Base-by-base conservation (phyloP, 1,284 basidiomycete species). In the Ganoderma boninense region DNA sequence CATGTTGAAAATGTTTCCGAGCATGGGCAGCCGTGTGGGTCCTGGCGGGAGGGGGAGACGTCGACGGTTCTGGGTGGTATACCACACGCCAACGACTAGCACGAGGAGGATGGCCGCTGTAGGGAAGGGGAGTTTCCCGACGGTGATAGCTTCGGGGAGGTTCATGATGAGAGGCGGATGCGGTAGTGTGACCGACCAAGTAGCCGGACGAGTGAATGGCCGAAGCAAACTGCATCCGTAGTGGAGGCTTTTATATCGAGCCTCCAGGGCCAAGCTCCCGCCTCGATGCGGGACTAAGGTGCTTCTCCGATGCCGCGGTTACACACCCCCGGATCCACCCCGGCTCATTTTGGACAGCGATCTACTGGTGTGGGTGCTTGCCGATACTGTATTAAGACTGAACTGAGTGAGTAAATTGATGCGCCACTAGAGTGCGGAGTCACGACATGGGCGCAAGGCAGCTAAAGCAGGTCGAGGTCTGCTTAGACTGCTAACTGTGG, bases 1-100 rank as follows among this genome's bases (percentile, higher is more conserved):
- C 35, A 67, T 62, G 38, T 68, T 62, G 32, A 68, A 52, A 2
- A 68, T n/a, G 29, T 68, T 68, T 5, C 67, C 67, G 2, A 68
- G 16, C 10, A 68, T 7, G 6, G 67, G 67, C n/a, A 68, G 40
- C 13, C 61, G 67, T 14, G 20, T 42, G 7, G 67, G 67, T 4
- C 67, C 67, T 1, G 67, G 67, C 16, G 67, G 67, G 5, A 68
- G 52, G 1, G 20, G 54, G 7, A 42, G 23, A 29, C 52, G 18
- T 16, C 57, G 65, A 57, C 57, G 65, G 57, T n/a, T 32, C 16
- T 13, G 11, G 16, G 20, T n/a, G 38, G 29, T 20, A n/a, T 38
- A 59, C 57, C 57, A 35, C 35, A 59, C 5, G 18, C 32, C 57
- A 20, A 59, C 18, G n/a, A 40, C 10, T 5, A 38, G 18, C n/a